Base-by-base conservation (phyloP, 805 yeast species). In the Wickerhamiella lipophila region DNA sequence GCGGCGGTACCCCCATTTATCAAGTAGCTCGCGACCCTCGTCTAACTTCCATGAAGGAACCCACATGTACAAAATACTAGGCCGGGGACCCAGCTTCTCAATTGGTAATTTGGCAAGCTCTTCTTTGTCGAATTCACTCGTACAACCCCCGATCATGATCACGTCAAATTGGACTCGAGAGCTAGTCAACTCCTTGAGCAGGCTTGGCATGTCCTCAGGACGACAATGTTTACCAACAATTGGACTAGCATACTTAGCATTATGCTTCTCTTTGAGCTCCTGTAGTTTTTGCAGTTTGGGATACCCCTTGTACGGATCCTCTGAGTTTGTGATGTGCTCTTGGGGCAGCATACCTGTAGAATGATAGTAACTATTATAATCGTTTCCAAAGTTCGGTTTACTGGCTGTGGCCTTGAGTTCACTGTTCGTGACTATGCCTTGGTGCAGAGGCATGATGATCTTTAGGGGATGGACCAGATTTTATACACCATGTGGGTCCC, bases 31-130 rank as follows among this genome's bases (percentile, higher is more conserved):
- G 60, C 76, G 61, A 77, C 72, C 59, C 76, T 64, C 50, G 66
- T 72, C 32, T 77, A 86, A 78, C 58, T 81, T 77, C 49, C 77
- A 75, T 5, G 85, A 77, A 8, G 92, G 79, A 0, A 94, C 83
- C 96, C 96, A 88, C 47, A 88, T 74, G 58, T 83, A 85, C 22
- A 87, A 61, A 52, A 86, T 80, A 0, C 95, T 94, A 0, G 96
- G 96, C 54, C 81, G 81, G 1, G 95, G 74, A 49, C 92, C 77
- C 27, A 88, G 66, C 57, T 71, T 77, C 53, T 78, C 80, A 4
- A 88, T 68, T 0, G 95, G 95, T 41, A 87, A 65, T 54, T 73
- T 75, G 1, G 74, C 65, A 21, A 88, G 66, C 2, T 80, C 57
- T 0, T 84, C 82, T 40, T 75, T 70, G 16, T 83, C 68, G 49